Base-by-base conservation (phyloP, 2,329 filamentous ascomycete genomes). In the Paraphaeosphaeria minitans region DNA sequence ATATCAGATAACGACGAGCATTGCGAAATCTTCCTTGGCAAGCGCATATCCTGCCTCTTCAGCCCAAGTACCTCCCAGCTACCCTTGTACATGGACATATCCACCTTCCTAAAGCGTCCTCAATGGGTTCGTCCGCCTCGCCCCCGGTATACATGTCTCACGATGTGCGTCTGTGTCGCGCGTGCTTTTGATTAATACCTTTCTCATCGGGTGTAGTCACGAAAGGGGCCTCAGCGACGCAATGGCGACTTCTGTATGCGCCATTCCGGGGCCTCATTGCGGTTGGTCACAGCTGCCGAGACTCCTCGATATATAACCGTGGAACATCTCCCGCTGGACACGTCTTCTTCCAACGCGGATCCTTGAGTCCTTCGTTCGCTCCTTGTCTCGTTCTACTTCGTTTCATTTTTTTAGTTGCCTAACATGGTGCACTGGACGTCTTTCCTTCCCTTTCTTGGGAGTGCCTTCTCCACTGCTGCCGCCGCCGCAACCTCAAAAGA, bases 401-500 rank as follows among this genome's bases (percentile, higher is more conserved):
- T 22, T 43, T 21, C 35, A 21, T 52, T 42, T 42, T 42, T 27
- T 10, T n/a, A 35, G 39, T 19, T 22, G 42, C 42, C 45, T 33
- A 49, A 19, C 45, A 55, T 55, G 53, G 53, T 55, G 33, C 45
- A 55, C 19, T 55, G 53, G 53, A 55, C 43, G 9, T 37, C 33
- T 16, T 49, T 55, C 13, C 46, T 55, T 33, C 53, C 53, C 46
- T 24, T 55, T 49, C 53, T 55, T 42, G 46, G 53, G 45, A 27
- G 35, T n/a, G 37, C 46, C 21, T 49, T 55, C 35, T 49, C 53
- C 24, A 13, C 22, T 22, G 37, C 35, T 31, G 53, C 45, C 29
- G 48, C 49, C 48, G 48, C 49, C 48, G 31, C 55, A 41, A 16
- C 41, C n/a, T 39, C 42, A 4, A 31, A 47, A 31, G 41, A 39